A percentile compares a stretch with the other conserved stretches of the same genome.
phyloP scores from a whole-genome alignment of 108 stramenopile genomes.

The Seminavis robusta region DNA sequence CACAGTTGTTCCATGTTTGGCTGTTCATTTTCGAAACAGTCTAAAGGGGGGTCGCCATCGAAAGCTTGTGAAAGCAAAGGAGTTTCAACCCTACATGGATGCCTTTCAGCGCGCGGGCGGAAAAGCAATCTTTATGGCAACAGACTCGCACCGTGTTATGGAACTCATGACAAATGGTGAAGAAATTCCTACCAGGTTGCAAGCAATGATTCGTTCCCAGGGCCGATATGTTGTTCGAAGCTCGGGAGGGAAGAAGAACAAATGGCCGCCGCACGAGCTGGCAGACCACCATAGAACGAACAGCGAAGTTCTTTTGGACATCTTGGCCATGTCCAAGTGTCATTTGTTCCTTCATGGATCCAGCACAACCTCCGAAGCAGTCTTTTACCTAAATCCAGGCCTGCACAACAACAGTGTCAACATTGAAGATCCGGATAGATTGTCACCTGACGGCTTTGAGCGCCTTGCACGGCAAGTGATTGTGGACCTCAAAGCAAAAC shows the following conservation, averaged over 20 bases:
- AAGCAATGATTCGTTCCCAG: constrained; percentile 17
- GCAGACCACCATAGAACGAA: constrained; percentile 46
- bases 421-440: constrained; percentile 28
- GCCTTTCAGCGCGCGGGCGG: constrained; percentile 33
- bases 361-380: constrained; percentile 40
- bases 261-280: constrained; percentile 35
- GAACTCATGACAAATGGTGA: constrained; percentile 20
- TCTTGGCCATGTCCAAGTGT: constrained; percentile 43
- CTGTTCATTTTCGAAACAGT: constrained; percentile 35
- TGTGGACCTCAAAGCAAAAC: background rate
- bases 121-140: constrained; percentile 24
- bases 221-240: constrained; percentile 22
- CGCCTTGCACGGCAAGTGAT: constrained; percentile 13
- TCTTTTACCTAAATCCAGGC: constrained; percentile 35
- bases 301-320: constrained; percentile 37
- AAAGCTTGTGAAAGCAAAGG: constrained; percentile 14
- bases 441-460: constrained; percentile 10
- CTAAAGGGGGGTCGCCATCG: constrained; percentile 38
- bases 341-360: constrained; percentile 33
- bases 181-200: constrained; percentile 4
- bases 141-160: constrained; percentile 22
- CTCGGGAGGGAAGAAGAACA: too few relatives aligned
- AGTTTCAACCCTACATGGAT: constrained; percentile 22
- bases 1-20: constrained; percentile 17
- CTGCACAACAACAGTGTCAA: constrained; percentile 29